Base-by-base conservation (phyloP, 1,284 basidiomycete genomes). In the Cutaneotrichosporon dermatis region DNA sequence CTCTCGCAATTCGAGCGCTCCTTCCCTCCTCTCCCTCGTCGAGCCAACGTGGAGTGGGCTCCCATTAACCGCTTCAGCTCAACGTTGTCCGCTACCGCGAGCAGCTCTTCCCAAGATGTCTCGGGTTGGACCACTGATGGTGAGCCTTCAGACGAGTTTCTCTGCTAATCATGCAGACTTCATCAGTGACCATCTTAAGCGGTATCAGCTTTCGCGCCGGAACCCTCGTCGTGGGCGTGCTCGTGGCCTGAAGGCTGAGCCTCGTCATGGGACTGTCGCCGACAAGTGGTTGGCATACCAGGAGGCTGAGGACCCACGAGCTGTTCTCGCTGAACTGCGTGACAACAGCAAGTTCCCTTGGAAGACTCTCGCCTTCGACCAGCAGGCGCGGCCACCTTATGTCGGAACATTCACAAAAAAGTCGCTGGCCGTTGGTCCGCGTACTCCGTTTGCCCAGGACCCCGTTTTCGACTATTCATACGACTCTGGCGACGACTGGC, bases 401-500 rank as follows among this genome's bases (percentile, higher is more conserved):
- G 63, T 62, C 37, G 77, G 75, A 1, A 78, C 76, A 0, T 78
- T 74, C 58, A 76, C 74, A 4, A 77, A 76, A 48, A 64, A 67
- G 12, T 77, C 76, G 0, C 59, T 73, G 3, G 69, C 72, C 1
- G 76, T 79, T 15, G 77, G 77, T 33, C 74, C 77, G 9, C 68
- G 77, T 8, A 76, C 75, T 4, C 76, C 76, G 2, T 75, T 79
- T 40, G 74, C 70, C 0, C 74, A 75, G 35, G 77, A 79, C 57
- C 75, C 76, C 1, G 64, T 70, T 16, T 69, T 79, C 43, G 77
- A 79, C 57, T 79, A 79, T 57, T 74, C 75, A 1, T 73, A 76
- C 53, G 77, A 79, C 53, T 77, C 76, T 4, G 74, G 71, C 2
- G 73, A 76, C 53, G 77, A 79, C n/a, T 79, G 77, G 77, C 64